Evolutionary conservation across 495 filamentous ascomycete genomes (phyloP).

Genomic region (Penicillium lagena): DNA sequence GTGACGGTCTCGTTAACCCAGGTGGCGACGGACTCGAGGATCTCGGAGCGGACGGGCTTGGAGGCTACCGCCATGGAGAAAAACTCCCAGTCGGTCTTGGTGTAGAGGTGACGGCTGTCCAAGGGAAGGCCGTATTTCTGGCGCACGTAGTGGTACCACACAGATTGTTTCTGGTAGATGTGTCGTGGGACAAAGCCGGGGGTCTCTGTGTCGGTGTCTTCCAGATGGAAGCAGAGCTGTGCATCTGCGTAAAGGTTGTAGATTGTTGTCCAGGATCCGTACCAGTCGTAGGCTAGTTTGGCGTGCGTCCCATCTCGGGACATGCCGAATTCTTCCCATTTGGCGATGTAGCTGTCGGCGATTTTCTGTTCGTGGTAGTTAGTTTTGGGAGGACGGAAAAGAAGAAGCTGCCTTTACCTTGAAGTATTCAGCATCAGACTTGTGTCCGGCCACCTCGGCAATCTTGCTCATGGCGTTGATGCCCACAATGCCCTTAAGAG

Average conservation of each 20-base stretch:
- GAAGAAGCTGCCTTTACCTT: conserved; percentile 26
- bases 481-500: conserved; percentile 88
- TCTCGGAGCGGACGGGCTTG: conserved; percentile 57
- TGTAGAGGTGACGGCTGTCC: conserved; percentile 81
- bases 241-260: conserved; percentile 87
- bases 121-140: conserved; percentile 79
- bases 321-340: conserved; percentile 78
- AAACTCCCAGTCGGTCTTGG: conserved; percentile 92
- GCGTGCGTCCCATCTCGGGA: conserved; percentile 77
- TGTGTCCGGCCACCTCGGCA: conserved; percentile 60
- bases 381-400: not conserved
- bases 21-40: conserved; percentile 67
- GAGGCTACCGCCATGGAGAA: conserved; percentile 76
- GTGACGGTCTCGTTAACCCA: conserved; percentile 86
- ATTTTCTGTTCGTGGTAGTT: conserved; percentile 41
- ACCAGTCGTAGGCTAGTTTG: conserved; percentile 91
- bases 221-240: conserved; percentile 74
- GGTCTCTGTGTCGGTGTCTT: conserved; percentile 24
- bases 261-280: conserved; percentile 90
- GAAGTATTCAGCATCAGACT: conserved; percentile 61
- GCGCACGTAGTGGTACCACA: conserved; percentile 81
- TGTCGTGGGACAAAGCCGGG: conserved; percentile 57
- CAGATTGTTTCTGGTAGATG: conserved; percentile 76
- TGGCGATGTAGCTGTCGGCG: conserved; percentile 68
- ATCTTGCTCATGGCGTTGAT: conserved; percentile 92